Evolutionary conservation across 2,329 filamentous ascomycete species (phyloP).

Genomic region (Penicillium sp.): DNA sequence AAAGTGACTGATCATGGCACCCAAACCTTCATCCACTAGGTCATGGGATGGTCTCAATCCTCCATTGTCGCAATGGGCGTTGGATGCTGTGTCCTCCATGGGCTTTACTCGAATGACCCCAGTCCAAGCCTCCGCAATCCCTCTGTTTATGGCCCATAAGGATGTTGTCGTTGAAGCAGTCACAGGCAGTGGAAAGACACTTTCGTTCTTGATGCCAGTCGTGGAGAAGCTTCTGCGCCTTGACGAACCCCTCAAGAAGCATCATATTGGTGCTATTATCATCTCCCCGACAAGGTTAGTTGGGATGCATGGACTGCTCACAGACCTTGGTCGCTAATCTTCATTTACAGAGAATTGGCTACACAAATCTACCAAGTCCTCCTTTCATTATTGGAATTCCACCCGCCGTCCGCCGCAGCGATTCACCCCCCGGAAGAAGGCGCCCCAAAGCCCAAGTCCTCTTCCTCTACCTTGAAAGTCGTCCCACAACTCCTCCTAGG

Average conservation of each 20-base stretch:
- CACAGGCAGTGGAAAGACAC: slow-evolving; percentile 86
- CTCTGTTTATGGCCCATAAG: slow-evolving; percentile 84
- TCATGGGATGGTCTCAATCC: slow-evolving; percentile 70
- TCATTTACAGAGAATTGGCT: slow-evolving; percentile 69
- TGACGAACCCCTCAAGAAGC: slow-evolving; percentile 80
- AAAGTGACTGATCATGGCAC: slow-evolving; percentile 26
- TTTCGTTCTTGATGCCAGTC: slow-evolving; percentile 80
- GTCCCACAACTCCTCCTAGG: slow-evolving; percentile 87
- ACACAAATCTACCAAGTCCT: slow-evolving; percentile 86
- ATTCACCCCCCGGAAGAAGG: slow-evolving; percentile 47
- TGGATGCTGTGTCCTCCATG: slow-evolving; percentile 80
- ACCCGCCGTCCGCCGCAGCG: slow-evolving; percentile 66
- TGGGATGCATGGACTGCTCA: background rate
- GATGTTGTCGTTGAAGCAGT: slow-evolving; percentile 93
- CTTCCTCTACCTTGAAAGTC: slow-evolving; percentile 57
- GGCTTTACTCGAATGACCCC: slow-evolving; percentile 87
- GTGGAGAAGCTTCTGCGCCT: slow-evolving; percentile 77
- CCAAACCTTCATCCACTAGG: slow-evolving; percentile 50
- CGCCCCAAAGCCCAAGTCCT: slow-evolving; percentile 36
- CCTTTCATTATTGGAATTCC: slow-evolving; percentile 74
- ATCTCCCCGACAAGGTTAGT: slow-evolving; percentile 74
- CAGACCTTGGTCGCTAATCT: background rate
- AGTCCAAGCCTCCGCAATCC: slow-evolving; percentile 89
- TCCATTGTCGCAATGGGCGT: slow-evolving; percentile 75
- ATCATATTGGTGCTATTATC: slow-evolving; percentile 87